phyloP scores from a whole-genome alignment of 2,329 filamentous ascomycete genomes.

The Hyphodiscus sp. region DNA sequence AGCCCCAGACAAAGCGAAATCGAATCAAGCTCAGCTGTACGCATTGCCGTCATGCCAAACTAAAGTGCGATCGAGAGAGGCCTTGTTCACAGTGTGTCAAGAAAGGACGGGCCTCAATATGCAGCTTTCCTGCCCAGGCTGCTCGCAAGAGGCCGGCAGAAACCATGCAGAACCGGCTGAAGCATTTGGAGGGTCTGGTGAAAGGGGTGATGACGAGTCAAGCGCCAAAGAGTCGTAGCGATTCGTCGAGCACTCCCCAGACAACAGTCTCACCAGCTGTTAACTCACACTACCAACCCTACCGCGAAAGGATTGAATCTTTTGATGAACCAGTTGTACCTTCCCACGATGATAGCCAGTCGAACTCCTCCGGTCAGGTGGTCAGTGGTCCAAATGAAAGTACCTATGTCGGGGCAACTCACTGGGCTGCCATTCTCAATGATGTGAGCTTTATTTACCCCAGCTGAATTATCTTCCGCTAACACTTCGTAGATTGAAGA shows the following conservation, averaged over 20 bases:
- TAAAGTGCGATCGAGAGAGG: conserved; percentile 45
- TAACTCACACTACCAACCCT: neutral
- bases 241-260: neutral
- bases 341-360: neutral
- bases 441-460: conserved; percentile 39
- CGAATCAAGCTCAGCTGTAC: conserved; percentile 13
- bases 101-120: conserved; percentile 40
- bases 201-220: conserved; percentile 42
- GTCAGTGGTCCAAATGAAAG: conserved; percentile 38
- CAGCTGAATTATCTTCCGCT: neutral
- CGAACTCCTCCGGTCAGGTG: conserved; percentile 33
- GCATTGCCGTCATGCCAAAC: conserved; percentile 16
- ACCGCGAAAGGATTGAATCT: neutral
- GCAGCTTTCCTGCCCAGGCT: conserved; percentile 43
- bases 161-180: conserved; percentile 48
- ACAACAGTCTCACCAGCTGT: neutral
- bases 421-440: conserved; percentile 54
- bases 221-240: neutral
- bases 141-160: conserved; percentile 29
- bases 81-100: conserved; percentile 48
- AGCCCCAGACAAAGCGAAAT: conserved; percentile 5
- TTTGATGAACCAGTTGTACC: neutral
- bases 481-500: conserved; percentile 46
- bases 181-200: conserved; percentile 52
- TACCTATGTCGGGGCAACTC: conserved; percentile 52